These are phyloP conservation scores for Aeminium ludgeri DNA, from an alignment of 495 filamentous ascomycete genomes.

Conservation along the genomic window DNA sequence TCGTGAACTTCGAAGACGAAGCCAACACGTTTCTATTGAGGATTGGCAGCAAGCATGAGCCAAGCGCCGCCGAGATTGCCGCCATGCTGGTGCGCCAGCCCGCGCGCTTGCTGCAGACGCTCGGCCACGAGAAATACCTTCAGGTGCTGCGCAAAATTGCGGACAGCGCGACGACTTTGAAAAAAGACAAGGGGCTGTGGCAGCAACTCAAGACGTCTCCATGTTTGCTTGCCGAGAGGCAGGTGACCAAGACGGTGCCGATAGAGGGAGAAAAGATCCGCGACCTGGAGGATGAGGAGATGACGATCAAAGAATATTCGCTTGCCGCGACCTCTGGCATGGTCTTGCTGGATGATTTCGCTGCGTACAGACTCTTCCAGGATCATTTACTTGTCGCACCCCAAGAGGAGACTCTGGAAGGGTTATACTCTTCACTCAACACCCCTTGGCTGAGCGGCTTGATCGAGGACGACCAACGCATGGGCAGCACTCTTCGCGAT, in stretches of 20 bases:
- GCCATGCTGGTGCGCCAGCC: slow-evolving; percentile 62
- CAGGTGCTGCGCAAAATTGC: slow-evolving; percentile 61
- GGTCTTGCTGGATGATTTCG: slow-evolving; percentile 73
- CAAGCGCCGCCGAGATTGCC: slow-evolving; percentile 70
- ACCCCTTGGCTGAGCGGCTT: slow-evolving; percentile 38
- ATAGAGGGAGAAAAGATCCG: slow-evolving; percentile 20
- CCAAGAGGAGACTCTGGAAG: slow-evolving; percentile 70
- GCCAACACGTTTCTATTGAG: slow-evolving; percentile 77
- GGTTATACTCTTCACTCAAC: slow-evolving; percentile 58
- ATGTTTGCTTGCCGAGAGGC: slow-evolving; percentile 66
- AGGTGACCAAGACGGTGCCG: slow-evolving; percentile 36
- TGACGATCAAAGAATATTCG: slow-evolving; percentile 57
- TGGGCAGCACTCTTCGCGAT: slow-evolving; percentile 36
- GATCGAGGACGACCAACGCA: slow-evolving; percentile 42
- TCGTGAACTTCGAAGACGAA: slow-evolving; percentile 77
- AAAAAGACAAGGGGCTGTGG: slow-evolving; percentile 60
- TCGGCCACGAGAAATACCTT: slow-evolving; percentile 75
- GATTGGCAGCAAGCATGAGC: slow-evolving; percentile 78
- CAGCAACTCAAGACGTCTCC: slow-evolving; percentile 55
- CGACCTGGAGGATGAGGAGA: slow-evolving; percentile 47
- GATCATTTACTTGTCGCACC: slow-evolving; percentile 65
- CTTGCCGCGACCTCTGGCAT: slow-evolving; percentile 52
- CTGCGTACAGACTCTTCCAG: slow-evolving; percentile 69
- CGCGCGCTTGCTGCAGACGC: slow-evolving; percentile 53
- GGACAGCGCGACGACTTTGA: slow-evolving; percentile 48